A percentile compares a stretch with the other conserved stretches of the same genome.
phyloP scores from a whole-genome alignment of 148 eudicot genomes.

The Vaccinium vitisidaea region DNA sequence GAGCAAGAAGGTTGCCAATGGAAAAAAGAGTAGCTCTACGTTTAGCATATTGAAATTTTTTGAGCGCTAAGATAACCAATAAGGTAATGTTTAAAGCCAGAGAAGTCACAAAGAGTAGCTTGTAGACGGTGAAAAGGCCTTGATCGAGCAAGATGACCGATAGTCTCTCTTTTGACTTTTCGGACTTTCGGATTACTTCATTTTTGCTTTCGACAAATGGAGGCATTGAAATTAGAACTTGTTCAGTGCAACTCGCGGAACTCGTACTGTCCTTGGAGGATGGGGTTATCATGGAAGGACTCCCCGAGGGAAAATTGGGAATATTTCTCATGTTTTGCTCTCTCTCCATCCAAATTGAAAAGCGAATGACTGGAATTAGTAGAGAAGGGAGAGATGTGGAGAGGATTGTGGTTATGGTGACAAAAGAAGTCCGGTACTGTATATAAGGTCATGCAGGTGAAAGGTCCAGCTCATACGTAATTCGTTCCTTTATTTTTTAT shows the following conservation, averaged over 20 bases:
- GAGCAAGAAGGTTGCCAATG: slow-evolving; percentile 32
- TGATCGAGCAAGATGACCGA: slow-evolving; percentile 42
- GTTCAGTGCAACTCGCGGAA: not conserved
- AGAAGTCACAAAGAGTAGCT: slow-evolving; percentile 28
- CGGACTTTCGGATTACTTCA: not conserved
- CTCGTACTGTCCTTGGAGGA: too few relatives aligned
- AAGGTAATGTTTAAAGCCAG: slow-evolving; percentile 25
- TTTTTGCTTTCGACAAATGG: not conserved
- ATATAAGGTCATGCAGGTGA: too few relatives aligned
- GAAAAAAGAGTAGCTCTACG: slow-evolving; percentile 31
- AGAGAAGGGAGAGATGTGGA: too few relatives aligned
- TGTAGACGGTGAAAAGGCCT: slow-evolving; percentile 48
- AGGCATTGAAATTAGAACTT: not conserved
- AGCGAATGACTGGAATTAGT: too few relatives aligned
- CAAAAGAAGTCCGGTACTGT: too few relatives aligned
- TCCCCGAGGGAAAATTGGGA: too few relatives aligned
- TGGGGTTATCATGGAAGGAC: too few relatives aligned
- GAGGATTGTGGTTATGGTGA: too few relatives aligned
- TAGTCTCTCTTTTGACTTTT: slow-evolving; percentile 21
- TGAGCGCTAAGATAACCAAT: slow-evolving; percentile 29
- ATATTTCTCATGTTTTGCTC: too few relatives aligned
- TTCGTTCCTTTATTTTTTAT: too few relatives aligned
- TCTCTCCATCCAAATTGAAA: too few relatives aligned
- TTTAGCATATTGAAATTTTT: slow-evolving; percentile 31
- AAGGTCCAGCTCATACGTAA: too few relatives aligned